These are phyloP conservation scores for Vaccinium darrowii DNA, from an alignment of 148 eudicot species.

Conservation along the genomic window DNA sequence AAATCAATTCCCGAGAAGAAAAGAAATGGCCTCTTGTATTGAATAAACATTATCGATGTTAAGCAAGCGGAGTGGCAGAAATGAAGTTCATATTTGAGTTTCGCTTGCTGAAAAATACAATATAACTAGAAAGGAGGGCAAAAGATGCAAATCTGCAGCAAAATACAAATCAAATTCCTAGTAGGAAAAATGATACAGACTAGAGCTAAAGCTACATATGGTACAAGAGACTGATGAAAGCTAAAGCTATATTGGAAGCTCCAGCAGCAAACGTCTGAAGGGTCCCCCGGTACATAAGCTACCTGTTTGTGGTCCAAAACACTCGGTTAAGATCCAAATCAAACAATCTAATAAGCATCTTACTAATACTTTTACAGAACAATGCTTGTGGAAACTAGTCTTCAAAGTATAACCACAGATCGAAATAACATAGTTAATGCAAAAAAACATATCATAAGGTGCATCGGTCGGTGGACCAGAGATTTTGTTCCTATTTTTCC, in stretches of 20 bases:
- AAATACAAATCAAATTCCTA: constrained; percentile 2
- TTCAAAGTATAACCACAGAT: background rate
- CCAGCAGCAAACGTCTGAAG: background rate
- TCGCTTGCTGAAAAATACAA: background rate
- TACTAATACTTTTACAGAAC: background rate
- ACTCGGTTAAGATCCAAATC: background rate
- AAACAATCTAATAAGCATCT: background rate
- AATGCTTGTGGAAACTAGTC: background rate
- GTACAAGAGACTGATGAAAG: too few species aligned
- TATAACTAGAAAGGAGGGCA: background rate
- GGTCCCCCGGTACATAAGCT: background rate
- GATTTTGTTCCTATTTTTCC: background rate
- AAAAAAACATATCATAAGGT: background rate
- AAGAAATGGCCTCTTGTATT: background rate
- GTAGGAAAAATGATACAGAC: constrained; percentile 14
- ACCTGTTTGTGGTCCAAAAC: constrained; percentile 9
- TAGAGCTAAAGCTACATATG: background rate
- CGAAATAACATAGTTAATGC: background rate
- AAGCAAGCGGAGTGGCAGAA: background rate
- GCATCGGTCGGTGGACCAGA: background rate
- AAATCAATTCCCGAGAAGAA: background rate
- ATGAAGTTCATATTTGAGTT: background rate
- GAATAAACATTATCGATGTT: constrained; percentile 6
- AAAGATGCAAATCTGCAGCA: background rate
- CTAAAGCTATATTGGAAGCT: background rate